Evolutionary conservation across 345 rosid genomes (phyloP), one percentile per base, ranked within the genome.

Genomic region (Moringa oleifera): DNA sequence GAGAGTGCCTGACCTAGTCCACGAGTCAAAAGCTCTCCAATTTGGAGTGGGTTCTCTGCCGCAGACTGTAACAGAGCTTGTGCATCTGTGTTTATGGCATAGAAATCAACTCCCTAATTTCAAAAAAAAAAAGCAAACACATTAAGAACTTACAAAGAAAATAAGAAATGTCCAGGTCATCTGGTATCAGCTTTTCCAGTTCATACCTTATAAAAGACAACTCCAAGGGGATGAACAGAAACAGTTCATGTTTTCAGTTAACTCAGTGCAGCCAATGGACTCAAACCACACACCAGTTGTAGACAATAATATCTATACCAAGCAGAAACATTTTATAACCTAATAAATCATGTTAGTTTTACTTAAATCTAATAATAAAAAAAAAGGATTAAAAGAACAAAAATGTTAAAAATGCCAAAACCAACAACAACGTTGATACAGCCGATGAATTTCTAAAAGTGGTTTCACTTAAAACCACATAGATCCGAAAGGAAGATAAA

Each of bases 1-100:
- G 62, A 59, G 51, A 67, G 53, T 55, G 68, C 25, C 77, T 53
- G 66, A 94, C 99, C 99, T 72, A 94, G 79, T 57, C 99, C 99
- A 51, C 97, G 99, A 63, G 98, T 93, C 79, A 93, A 65, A 66
- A 84, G 90, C 80, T 93, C 98, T 70, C 98, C 98, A 69, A 89
- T 89, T 74, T 89, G 97, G 63, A 93, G 81, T 4, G 98, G 97
- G 69, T 87, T 72, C 71, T 83, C 71, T 0, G 98, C 97, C 63
- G 90, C 82, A 58, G 98, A 85, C 73, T 82, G 91, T 64, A 89
- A 62, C 50, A 93, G 80, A 46, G 98, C 95, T 81, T 92, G 98
- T 25, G 97, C 77, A 80, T 89, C 98, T 0, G 97, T 93, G 80
- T 93, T 93, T 71, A 93, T 86, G 53, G 96, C 90, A 63, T 90